Evolutionary conservation across 2,329 filamentous ascomycete species (phyloP), one percentile per base, ranked within the genome.

Genomic region (Metarhizium sp.): DNA sequence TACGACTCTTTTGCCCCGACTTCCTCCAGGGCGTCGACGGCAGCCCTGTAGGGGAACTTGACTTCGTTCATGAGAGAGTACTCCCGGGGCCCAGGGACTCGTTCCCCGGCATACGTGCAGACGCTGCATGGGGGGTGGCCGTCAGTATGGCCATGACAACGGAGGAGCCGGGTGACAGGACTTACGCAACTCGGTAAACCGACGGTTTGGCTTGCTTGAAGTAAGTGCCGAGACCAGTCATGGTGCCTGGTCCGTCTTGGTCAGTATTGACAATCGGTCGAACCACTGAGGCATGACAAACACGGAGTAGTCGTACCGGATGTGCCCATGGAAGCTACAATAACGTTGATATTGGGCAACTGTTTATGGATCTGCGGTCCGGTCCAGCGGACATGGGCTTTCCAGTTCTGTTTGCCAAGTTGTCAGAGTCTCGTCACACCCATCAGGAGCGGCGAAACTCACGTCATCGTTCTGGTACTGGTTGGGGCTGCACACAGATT

Each of bases 281-380:
- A 25, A 20, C n/a, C 42, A 11, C 11, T 20, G 5, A 16, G 42
- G 32, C 25, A 25, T 4, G 25, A 25, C 3, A 25, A 25, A 3
- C 3, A 25, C 25, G 25, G 32, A 34, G 6, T 34, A 2, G 42
- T 45, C 59, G 30, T 54, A 66, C 66, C 66, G 16, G 64, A 53
- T 4, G 79, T 84, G 2, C 81, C 80, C 75, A 83, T 78, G 0
- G 78, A 77, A 0, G 78, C 74, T 50, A 75, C 80, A 25, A 84
- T 69, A 5, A 83, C 69, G 29, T 77, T 78, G 57, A 82, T 79
- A 50, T 80, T 71, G 1, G 80, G 80, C 3, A 83, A 64, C 52
- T 84, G 81, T 50, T 71, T 74, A 47, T 76, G 71, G 25, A 84
- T 80, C 58, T 84, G 81, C 0, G 80, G 78, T 0, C 79, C 81